phyloP scores from a whole-genome alignment of 116 monocot species.

The Trichopus zeylanicus region DNA sequence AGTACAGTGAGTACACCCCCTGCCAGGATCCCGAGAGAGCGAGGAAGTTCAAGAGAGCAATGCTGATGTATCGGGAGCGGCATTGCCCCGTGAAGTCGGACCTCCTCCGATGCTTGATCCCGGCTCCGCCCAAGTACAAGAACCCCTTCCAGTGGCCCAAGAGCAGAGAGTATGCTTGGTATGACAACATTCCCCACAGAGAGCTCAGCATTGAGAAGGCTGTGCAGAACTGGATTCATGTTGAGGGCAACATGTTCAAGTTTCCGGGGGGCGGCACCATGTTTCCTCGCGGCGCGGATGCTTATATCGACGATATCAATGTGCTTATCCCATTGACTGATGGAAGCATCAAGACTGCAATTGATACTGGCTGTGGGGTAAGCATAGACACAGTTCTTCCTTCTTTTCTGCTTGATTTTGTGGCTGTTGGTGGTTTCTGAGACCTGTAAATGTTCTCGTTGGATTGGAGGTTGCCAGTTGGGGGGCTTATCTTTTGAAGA shows the following conservation, averaged over 20 bases:
- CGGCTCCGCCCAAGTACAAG: slow-evolving; percentile 56
- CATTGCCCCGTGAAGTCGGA: slow-evolving; percentile 58
- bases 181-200: too few relatives aligned
- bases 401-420: not conserved
- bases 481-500: too few relatives aligned
- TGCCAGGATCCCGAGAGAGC: slow-evolving; percentile 65
- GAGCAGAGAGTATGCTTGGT: too few relatives aligned
- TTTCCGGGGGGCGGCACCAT: slow-evolving; percentile 92
- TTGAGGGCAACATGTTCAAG: slow-evolving; percentile 67
- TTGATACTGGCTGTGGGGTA: too few relatives aligned
- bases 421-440: not conserved
- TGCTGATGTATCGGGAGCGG: slow-evolving; percentile 57
- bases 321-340: slow-evolving; percentile 41
- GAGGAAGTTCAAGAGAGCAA: slow-evolving; percentile 41
- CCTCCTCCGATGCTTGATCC: slow-evolving; percentile 54
- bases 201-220: too few relatives aligned
- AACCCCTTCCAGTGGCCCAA: slow-evolving; percentile 74
- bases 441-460: not conserved
- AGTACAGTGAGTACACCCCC: slow-evolving; percentile 63
- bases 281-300: slow-evolving; percentile 83
- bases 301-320: slow-evolving; percentile 68
- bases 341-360: slow-evolving; percentile 73
- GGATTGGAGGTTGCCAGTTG: slow-evolving; percentile 32
- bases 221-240: slow-evolving; percentile 52
- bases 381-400: not conserved